Evolutionary conservation across 202 grass and related monocot species (phyloP).

Genomic region (Panicum virgatum): DNA sequence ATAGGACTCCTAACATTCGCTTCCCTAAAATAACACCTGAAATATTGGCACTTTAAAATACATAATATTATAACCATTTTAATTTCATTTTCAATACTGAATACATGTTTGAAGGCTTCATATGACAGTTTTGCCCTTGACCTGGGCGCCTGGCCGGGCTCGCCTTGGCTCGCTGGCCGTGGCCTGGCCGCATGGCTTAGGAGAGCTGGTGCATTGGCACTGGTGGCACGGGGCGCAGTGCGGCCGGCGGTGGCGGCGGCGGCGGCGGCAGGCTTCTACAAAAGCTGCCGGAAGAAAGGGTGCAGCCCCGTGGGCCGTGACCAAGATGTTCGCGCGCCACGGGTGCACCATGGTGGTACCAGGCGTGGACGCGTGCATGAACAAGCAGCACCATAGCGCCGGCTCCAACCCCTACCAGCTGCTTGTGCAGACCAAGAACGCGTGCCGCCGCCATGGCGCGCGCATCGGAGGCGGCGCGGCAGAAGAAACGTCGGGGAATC

Average conservation of each 20-base stretch:
- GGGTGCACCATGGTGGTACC: constrained; percentile 64
- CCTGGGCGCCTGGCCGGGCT: too few species aligned
- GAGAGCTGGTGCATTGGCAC: too few species aligned
- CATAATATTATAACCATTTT: too few species aligned
- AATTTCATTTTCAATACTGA: too few species aligned
- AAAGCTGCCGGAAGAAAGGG: constrained; percentile 54
- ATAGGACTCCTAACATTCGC: too few species aligned
- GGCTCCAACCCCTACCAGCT: constrained; percentile 62
- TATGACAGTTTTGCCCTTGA: too few species aligned
- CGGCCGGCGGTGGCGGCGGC: constrained; percentile 65
- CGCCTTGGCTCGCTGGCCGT: too few species aligned
- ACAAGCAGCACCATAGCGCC: constrained; percentile 47
- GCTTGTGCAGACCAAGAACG: constrained; percentile 59
- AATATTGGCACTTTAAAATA: too few species aligned
- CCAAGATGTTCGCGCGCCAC: constrained; percentile 59
- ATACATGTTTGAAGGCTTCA: too few species aligned
- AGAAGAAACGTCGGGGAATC: too few species aligned
- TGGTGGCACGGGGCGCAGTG: constrained; percentile 58
- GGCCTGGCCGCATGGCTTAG: too few species aligned
- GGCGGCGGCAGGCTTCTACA: constrained; percentile 71
- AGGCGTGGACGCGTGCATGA: constrained; percentile 63
- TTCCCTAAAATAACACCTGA: too few species aligned
- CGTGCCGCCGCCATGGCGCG: constrained; percentile 52
- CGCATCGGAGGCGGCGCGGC: constrained; percentile 58
- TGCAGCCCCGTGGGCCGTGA: constrained; percentile 69